Conservation (phyloP, 805 yeast genomes). For the Teunomyces cretensis region DNA sequence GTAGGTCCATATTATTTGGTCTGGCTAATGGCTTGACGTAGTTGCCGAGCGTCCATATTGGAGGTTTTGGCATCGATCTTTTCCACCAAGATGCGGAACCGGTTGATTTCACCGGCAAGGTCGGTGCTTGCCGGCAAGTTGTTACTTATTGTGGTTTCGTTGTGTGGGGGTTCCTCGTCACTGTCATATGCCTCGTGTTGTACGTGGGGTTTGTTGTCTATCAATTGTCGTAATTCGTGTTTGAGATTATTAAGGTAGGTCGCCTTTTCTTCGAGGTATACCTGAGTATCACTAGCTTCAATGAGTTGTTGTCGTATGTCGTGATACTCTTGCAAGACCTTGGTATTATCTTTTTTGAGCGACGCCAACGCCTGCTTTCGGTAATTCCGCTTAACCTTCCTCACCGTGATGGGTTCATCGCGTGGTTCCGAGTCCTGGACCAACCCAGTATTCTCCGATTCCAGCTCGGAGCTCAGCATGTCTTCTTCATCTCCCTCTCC, state of each 20-base stretch:
- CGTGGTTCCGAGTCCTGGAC: not conserved
- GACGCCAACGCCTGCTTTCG: not conserved
- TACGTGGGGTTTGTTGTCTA: not conserved
- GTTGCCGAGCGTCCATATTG: slow-evolving; percentile 1
- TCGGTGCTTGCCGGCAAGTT: not conserved
- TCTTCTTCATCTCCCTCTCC: not conserved
- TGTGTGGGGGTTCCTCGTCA: slow-evolving; percentile 17
- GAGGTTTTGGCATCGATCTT: slow-evolving; percentile 16
- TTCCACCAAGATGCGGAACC: slow-evolving; percentile 29
- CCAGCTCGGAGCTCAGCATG: slow-evolving; percentile 2
- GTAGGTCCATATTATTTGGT: not conserved
- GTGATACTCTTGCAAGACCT: slow-evolving; percentile 19
- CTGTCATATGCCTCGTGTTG: slow-evolving; percentile 15
- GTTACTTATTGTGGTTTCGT: not conserved
- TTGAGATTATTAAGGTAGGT: slow-evolving; percentile 22
- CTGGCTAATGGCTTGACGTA: slow-evolving; percentile 3
- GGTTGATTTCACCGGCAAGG: slow-evolving; percentile 19
- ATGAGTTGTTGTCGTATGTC: slow-evolving; percentile 16
- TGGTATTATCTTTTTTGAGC: not conserved
- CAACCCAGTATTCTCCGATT: slow-evolving; percentile 4
- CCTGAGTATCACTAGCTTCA: slow-evolving; percentile 16
- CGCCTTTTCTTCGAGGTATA: slow-evolving; percentile 30
- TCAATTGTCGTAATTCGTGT: slow-evolving; percentile 6
- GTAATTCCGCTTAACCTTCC: not conserved
- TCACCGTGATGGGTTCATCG: not conserved